phyloP scores from a whole-genome alignment of 1,284 basidiomycete genomes.

The Amylostereum areolatum region DNA sequence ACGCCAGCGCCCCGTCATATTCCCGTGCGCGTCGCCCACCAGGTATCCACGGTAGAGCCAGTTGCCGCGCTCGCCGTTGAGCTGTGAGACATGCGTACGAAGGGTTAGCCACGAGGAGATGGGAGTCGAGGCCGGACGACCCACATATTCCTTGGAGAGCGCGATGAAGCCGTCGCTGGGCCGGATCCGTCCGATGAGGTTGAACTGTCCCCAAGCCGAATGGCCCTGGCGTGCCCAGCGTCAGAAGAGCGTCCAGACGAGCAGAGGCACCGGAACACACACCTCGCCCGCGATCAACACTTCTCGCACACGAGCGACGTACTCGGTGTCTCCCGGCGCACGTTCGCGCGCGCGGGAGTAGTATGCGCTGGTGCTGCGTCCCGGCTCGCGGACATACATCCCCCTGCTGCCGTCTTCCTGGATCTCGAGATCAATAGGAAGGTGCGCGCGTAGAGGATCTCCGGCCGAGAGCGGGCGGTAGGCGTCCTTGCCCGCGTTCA shows the following conservation, averaged over 20 bases:
- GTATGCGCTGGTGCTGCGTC: slow-evolving; percentile 25
- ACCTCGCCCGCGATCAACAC: slow-evolving; percentile 71
- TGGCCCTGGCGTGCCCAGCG: slow-evolving; percentile 46
- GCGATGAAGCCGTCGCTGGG: slow-evolving; percentile 67
- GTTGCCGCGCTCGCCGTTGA: slow-evolving; percentile 60
- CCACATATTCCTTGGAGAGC: slow-evolving; percentile 69
- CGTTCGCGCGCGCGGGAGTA: slow-evolving; percentile 30
- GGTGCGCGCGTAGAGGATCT: slow-evolving; percentile 40
- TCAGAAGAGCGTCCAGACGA: not conserved
- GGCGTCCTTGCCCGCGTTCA: slow-evolving; percentile 9
- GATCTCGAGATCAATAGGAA: slow-evolving; percentile 42
- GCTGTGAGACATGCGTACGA: slow-evolving; percentile 30
- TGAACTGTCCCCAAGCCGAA: slow-evolving; percentile 78
- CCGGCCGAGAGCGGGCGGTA: slow-evolving; percentile 24
- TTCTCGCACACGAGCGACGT: slow-evolving; percentile 38
- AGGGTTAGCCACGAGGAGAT: not conserved
- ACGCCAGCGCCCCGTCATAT: slow-evolving; percentile 68
- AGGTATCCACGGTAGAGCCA: slow-evolving; percentile 77
- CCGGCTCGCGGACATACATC: slow-evolving; percentile 36
- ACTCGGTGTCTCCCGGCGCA: slow-evolving; percentile 11
- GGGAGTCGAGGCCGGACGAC: slow-evolving; percentile 18
- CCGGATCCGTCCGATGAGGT: slow-evolving; percentile 59
- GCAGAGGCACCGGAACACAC: slow-evolving; percentile 8
- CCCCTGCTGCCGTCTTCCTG: slow-evolving; percentile 32
- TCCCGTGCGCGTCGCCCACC: slow-evolving; percentile 56